Percentiles rank a stretch among this genome's conserved stretches.
phyloP scores from a whole-genome alignment of 805 yeast species.

The Cyberlindnera maclurae region DNA sequence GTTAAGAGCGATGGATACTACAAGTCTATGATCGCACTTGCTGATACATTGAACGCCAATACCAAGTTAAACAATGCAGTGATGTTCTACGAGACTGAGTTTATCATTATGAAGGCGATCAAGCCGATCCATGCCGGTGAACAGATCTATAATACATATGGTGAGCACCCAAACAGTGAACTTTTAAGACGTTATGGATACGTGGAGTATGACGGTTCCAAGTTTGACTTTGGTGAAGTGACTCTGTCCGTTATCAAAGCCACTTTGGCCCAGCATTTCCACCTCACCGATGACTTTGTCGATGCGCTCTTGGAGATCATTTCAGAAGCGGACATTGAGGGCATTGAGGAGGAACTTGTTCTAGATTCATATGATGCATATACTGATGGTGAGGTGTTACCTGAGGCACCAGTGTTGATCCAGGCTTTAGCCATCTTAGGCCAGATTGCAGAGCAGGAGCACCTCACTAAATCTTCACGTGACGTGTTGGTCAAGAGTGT shows the following conservation, averaged over 20 bases:
- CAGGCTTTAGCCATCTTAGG: slow-evolving; percentile 41
- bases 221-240: slow-evolving; percentile 76
- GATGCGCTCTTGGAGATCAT: slow-evolving; percentile 27
- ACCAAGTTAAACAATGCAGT: slow-evolving; percentile 71
- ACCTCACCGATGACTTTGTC: slow-evolving; percentile 23
- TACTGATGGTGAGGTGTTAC: slow-evolving; percentile 45
- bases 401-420: slow-evolving; percentile 50
- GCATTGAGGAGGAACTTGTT: slow-evolving; percentile 34
- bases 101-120: slow-evolving; percentile 65
- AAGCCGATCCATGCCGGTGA: slow-evolving; percentile 53
- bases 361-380: slow-evolving; percentile 60
- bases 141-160: slow-evolving; percentile 84
- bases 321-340: slow-evolving; percentile 26
- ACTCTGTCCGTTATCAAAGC: slow-evolving; percentile 28
- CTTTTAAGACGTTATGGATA: slow-evolving; percentile 86
- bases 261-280: slow-evolving; percentile 31
- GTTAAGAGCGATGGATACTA: slow-evolving; percentile 34
- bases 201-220: slow-evolving; percentile 68
- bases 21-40: slow-evolving; percentile 89
- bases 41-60: slow-evolving; percentile 87
- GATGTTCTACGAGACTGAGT: slow-evolving; percentile 40
- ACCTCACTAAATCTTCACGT: neutral
- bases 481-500: slow-evolving; percentile 25
- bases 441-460: slow-evolving; percentile 16
- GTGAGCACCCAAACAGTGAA: slow-evolving; percentile 89